Conservation (phyloP, 306 rosid species). For the Vigna trinervia region DNA sequence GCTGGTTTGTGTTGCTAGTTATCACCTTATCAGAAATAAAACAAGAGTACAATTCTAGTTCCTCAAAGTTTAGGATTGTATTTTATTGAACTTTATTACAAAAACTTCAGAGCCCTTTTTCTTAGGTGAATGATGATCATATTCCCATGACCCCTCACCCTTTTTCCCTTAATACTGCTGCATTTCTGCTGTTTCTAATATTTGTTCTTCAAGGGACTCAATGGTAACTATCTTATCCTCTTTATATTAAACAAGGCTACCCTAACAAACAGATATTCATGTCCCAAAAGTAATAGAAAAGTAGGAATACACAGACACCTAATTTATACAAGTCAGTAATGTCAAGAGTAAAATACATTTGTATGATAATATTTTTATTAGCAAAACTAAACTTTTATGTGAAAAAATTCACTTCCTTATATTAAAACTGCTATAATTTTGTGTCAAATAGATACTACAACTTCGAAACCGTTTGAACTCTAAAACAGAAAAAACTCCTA, state of each 20-base stretch:
- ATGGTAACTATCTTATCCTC: constrained; percentile 6
- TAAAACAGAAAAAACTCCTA: too few species aligned
- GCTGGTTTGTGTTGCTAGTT: constrained; percentile 45
- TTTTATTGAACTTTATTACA: constrained; percentile 4
- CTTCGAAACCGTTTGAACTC: too few species aligned
- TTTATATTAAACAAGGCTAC: background rate
- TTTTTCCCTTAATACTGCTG: background rate
- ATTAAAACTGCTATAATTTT: too few species aligned
- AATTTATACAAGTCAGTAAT: background rate
- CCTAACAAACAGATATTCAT: background rate
- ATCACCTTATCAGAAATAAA: constrained; percentile 36
- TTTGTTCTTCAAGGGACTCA: constrained; percentile 23
- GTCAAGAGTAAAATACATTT: background rate
- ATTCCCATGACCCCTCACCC: background rate
- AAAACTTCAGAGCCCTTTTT: constrained; percentile 18
- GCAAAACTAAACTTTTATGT: too few species aligned
- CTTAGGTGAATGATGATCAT: background rate
- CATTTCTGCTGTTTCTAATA: constrained; percentile 25
- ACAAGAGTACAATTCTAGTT: constrained; percentile 29
- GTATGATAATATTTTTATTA: background rate
- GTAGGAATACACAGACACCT: background rate
- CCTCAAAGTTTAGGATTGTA: constrained; percentile 29
- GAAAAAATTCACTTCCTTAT: too few species aligned
- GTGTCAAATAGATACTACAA: too few species aligned
- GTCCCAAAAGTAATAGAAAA: constrained; percentile 1